Evolutionary conservation across 345 rosid species (phyloP).

Genomic region (Pugionium dolabratum): DNA sequence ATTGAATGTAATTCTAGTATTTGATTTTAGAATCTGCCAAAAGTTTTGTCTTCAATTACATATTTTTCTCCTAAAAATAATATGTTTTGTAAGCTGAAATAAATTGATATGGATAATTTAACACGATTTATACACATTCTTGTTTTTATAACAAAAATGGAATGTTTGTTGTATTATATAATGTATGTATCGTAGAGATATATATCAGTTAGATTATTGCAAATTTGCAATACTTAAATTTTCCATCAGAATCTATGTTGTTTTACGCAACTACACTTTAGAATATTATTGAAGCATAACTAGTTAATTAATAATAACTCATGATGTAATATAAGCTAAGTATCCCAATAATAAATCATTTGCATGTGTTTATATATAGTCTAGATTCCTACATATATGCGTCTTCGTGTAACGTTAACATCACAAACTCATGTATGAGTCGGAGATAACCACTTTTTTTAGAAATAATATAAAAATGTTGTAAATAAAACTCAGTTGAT

Average conservation of each 20-base stretch:
- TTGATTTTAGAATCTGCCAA: constrained; percentile 15
- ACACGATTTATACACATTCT: not conserved
- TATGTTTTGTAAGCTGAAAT: not conserved
- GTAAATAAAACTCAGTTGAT: not conserved
- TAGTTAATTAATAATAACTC: constrained; percentile 23
- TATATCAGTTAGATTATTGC: constrained; percentile 5
- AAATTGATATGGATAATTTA: not conserved
- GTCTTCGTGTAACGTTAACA: constrained; percentile 19
- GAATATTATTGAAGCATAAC: constrained; percentile 30
- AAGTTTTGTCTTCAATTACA: not conserved
- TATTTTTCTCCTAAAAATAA: not conserved
- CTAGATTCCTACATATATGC: constrained; percentile 9
- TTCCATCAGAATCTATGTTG: constrained; percentile 10
- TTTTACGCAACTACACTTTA: constrained; percentile 15
- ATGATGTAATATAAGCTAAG: constrained; percentile 34
- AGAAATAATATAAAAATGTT: not conserved
- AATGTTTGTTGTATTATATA: not conserved
- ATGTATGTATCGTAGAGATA: constrained; percentile 13
- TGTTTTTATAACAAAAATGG: not conserved
- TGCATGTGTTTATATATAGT: not conserved
- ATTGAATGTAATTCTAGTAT: constrained; percentile 6
- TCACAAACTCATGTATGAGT: constrained; percentile 20
- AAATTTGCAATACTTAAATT: not conserved
- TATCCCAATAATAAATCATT: constrained; percentile 23
- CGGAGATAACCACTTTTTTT: constrained; percentile 1